phyloP scores from a whole-genome alignment of 345 rosid species.

The thale cress (Arabidopsis thaliana) region TAIR10.1 NC_003075.7:9933501-9934000 shows the following conservation, averaged over 20 bases:
- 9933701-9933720: conserved; percentile 53
- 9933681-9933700: conserved; percentile 5
- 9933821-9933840: conserved; percentile 88
- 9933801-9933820: conserved; percentile 83
- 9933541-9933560: conserved; percentile 34
- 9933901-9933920: conserved; percentile 86
- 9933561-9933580: conserved; percentile 33
- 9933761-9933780: conserved; percentile 80
- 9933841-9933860: conserved; percentile 83
- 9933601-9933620: too few species aligned
- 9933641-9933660: background rate
- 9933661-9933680: background rate
- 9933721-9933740: conserved; percentile 63
- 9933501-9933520: conserved; percentile 17
- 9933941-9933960: conserved; percentile 63
- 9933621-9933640: too few species aligned
- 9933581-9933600: conserved; percentile 12
- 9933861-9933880: conserved; percentile 92
- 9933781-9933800: conserved; percentile 98
- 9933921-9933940: conserved; percentile 88
- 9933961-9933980: conserved; percentile 11
- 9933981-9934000: conserved; percentile 28
- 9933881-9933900: conserved; percentile 76
- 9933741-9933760: conserved; percentile 86
- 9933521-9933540: conserved; percentile 12